Conservation (phyloP, 2,329 filamentous ascomycete genomes). For the Monosporascus sp. region DNA sequence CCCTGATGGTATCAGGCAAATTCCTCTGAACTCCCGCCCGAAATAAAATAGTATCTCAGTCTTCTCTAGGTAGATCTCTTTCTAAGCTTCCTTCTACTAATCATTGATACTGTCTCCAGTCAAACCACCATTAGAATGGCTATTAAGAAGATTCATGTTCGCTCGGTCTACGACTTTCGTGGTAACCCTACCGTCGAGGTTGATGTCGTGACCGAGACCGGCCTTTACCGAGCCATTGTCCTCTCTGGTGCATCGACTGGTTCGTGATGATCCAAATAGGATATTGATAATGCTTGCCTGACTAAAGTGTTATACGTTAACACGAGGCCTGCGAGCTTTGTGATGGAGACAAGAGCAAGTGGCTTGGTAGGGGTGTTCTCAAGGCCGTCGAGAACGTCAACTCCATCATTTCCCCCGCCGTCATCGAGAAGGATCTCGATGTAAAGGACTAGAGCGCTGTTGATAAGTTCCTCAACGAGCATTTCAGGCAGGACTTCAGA, state of each 20-base stretch:
- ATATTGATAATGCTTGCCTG: constrained; percentile 5
- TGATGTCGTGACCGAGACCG: constrained; percentile 92
- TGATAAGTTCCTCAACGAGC: constrained; percentile 78
- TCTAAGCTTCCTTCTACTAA: constrained; percentile 3
- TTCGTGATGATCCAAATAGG: constrained; percentile 39
- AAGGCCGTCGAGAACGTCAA: constrained; percentile 88
- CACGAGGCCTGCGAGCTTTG: constrained; percentile 90
- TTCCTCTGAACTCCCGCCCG: neutral
- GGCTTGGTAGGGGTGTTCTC: constrained; percentile 80
- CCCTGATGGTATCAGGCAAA: no score
- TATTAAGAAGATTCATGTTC: constrained; percentile 84
- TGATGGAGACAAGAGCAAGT: constrained; percentile 82
- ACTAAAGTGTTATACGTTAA: constrained; percentile 53
- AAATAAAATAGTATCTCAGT: neutral
- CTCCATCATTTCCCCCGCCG: constrained; percentile 68
- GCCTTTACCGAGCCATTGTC: constrained; percentile 95
- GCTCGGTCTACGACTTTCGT: constrained; percentile 97
- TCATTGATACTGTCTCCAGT: neutral
- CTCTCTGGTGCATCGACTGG: constrained; percentile 94
- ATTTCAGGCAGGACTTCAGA: neutral
- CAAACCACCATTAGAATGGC: constrained; percentile 60
- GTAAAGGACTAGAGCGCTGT: constrained; percentile 82
- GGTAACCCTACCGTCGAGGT: constrained; percentile 98
- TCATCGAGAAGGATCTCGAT: constrained; percentile 78
- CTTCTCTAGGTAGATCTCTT: neutral